phyloP scores from a whole-genome alignment of 176 grass and related monocot genomes.

The Phoenix roebelenii region DNA sequence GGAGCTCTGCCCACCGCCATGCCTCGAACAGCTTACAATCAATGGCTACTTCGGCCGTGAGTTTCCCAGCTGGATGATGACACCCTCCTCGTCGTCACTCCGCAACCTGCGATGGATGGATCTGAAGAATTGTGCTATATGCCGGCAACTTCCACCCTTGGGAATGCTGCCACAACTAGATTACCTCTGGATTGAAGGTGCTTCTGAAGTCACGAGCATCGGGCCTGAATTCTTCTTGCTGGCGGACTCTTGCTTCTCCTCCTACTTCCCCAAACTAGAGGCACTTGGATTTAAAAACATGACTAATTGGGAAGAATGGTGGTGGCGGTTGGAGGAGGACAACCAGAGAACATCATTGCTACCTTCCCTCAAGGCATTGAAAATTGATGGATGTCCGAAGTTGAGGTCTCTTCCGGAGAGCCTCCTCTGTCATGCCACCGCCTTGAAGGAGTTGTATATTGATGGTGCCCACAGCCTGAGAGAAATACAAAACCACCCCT shows the following conservation, averaged over 20 bases:
- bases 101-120: neutral
- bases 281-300: neutral
- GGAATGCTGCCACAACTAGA: neutral
- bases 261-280: neutral
- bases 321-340: neutral
- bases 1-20: too few species aligned
- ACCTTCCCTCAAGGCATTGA: neutral
- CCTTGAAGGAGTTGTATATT: neutral
- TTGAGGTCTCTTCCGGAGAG: neutral
- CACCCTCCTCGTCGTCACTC: neutral
- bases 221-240: neutral
- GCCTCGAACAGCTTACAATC: too few species aligned
- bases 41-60: too few species aligned
- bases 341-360: neutral
- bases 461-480: neutral
- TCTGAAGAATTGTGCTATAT: neutral
- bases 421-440: neutral
- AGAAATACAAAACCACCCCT: neutral
- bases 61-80: too few species aligned
- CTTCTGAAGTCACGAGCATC: neutral
- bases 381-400: neutral
- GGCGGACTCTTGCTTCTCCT: neutral
- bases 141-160: neutral
- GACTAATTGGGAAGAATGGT: neutral
- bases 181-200: neutral